Evolutionary conservation across 2,329 filamentous ascomycete genomes (phyloP).

Genomic region (Emergomyces orientalis): DNA sequence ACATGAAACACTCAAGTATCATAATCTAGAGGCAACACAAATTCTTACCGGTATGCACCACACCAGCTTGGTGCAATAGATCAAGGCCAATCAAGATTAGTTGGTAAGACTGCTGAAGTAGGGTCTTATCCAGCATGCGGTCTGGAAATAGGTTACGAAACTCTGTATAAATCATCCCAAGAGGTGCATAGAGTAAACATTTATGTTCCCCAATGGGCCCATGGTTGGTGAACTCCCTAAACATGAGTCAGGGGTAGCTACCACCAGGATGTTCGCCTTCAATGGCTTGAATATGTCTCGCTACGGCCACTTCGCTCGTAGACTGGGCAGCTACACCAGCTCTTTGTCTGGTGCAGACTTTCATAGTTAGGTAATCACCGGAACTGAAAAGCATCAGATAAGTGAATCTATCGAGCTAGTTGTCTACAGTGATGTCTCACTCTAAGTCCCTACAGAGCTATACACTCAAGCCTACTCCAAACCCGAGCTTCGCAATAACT

Average conservation of each 20-base stretch:
- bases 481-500: conserved; percentile 16
- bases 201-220: conserved; percentile 21
- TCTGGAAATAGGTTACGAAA: background rate
- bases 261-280: conserved; percentile 12
- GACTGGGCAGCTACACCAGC: conserved; percentile 1
- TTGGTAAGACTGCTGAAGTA: conserved; percentile 9
- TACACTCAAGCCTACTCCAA: conserved; percentile 14
- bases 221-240: conserved; percentile 16
- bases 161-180: conserved; percentile 28
- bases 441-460: conserved; percentile 14
- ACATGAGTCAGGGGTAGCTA: conserved; percentile 16
- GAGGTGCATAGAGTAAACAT: conserved; percentile 29
- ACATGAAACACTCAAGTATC: background rate
- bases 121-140: conserved; percentile 16
- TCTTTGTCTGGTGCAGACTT: conserved; percentile 12
- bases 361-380: conserved; percentile 16
- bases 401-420: background rate
- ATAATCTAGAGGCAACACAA: background rate
- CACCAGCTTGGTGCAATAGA: conserved; percentile 33
- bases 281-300: background rate
- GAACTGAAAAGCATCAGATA: conserved; percentile 18
- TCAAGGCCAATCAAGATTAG: conserved; percentile 12
- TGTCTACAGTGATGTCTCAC: background rate
- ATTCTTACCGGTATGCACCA: conserved; percentile 34
- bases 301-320: background rate